These are phyloP conservation scores for Hansenula sp. DNA, from an alignment of 1,139 yeast species.

Conservation along the genomic window DNA sequence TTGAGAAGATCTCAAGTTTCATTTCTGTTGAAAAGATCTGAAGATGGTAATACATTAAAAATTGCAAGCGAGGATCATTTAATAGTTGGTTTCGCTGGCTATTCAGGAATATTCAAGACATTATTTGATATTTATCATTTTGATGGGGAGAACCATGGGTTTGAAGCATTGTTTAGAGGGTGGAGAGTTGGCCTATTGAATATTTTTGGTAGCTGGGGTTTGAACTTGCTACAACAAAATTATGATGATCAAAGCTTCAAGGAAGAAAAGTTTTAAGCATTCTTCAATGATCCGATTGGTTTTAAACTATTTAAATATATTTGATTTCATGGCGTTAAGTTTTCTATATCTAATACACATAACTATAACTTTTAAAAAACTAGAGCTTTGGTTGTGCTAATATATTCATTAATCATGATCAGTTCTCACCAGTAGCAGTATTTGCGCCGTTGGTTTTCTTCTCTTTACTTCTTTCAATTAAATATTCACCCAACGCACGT, in stretches of 20 bases:
- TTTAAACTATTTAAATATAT: too few species aligned
- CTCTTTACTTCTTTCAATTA: slow-evolving; percentile 43
- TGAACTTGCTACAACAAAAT: slow-evolving; percentile 56
- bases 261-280: slow-evolving; percentile 30
- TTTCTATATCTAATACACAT: too few species aligned
- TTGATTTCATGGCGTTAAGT: neutral
- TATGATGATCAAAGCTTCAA: slow-evolving; percentile 37
- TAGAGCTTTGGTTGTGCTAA: neutral
- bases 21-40: slow-evolving; percentile 39
- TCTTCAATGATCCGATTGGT: too few species aligned
- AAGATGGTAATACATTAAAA: slow-evolving; percentile 26
- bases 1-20: slow-evolving; percentile 79
- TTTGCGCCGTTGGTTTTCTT: slow-evolving; percentile 4
- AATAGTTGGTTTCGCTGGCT: slow-evolving; percentile 50
- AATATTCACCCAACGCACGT: slow-evolving; percentile 63
- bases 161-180: slow-evolving; percentile 71
- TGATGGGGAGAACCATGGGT: slow-evolving; percentile 35
- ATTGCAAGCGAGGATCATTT: slow-evolving; percentile 37
- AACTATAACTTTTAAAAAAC: too few species aligned
- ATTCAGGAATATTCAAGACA: slow-evolving; percentile 48
- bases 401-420: neutral
- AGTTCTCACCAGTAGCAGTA: neutral
- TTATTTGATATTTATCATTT: slow-evolving; percentile 42
- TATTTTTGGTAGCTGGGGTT: slow-evolving; percentile 81
- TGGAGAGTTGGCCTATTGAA: slow-evolving; percentile 87